Base-by-base conservation (phyloP, 805 yeast species). In the Komagataella kurtzmanii region DNA sequence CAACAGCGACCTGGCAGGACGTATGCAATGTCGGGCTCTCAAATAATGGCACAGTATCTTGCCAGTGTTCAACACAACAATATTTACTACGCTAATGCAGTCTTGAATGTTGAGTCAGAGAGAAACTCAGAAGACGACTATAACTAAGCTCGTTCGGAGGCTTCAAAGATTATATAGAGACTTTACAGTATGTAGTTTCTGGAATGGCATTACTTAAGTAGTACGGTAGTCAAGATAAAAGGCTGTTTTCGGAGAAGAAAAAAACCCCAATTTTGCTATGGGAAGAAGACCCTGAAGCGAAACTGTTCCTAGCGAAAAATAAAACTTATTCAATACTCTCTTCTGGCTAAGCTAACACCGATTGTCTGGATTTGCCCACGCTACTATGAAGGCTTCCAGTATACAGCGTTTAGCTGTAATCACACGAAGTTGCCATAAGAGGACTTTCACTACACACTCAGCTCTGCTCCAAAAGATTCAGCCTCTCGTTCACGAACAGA, bases 31-130 rank as follows among this genome's bases (percentile, higher is more conserved):
- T 72, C 83, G 6, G 88, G 89, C 2, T 80, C 86, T 0, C 85
- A 81, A 57, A 87, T 84, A 10, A 82, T 84, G 88, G 83, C 88
- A 0, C 88, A 83, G 60, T 84, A 83, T 60, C 69, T 84, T 57
- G 85, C 87, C n/a, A 85, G 80, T 61, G 70, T 83, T 5, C 86
- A 81, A 57, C 83, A 80, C 54, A 83, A 83, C 8, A 73, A 74
- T 48, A 64, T 77, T 59, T 62, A 78, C 53, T 81, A 79, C 61
- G 69, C 54, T 7, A 51, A 55, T 3, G 56, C 55, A 21, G 56
- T 55, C 23, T 45, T 55, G 19, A 52, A 54, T 23, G 55, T 51
- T 3, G 56, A 49, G 18, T 47, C 46, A 19, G 52, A 51, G 12
- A 18, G 48, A 6, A 19, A 24, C 24, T 46, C 43, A 19, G 52